Base-by-base conservation (phyloP, 257 asterid genomes). In the Solanum sparsipilum region DNA sequence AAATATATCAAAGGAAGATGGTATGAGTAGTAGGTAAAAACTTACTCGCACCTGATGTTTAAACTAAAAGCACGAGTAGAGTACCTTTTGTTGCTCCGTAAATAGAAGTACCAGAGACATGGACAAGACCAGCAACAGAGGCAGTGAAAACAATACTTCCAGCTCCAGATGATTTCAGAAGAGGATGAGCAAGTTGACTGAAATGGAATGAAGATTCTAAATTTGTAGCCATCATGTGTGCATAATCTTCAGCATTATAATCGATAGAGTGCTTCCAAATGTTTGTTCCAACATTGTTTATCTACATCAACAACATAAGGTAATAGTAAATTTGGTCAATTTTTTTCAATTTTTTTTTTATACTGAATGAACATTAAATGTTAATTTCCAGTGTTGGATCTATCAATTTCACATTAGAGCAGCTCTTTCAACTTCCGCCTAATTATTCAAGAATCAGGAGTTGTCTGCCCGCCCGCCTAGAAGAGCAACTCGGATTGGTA, bases 251-350 rank as follows among this genome's bases (percentile, higher is more conserved):
- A 27, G 97, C 90, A n/a, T 93, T 94, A 88, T 94, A 97, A 65
- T 96, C 95, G 83, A 91, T 90, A 34, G 99, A 93, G 39, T 93
- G 94, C 90, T 97, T 97, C 94, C 98, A 90, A 88, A 97, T 90
- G 90, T 95, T 96, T 65, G 98, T 96, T 88, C 99, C 99, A 9
- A 94, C 98, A 92, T 97, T 97, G 89, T 97, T 97, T 88, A 97
- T 83, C 99, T 96, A 83, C 82, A 89, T 11, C 18, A 21, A 39
- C 23, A 88, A 7, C 18, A 74, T 21, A 20, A 21, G 21, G 16
- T 3, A 23, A 38, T 1, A 68, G 34, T 65, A 25, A 10, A 36
- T 39, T 35, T 35, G 18, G 81, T 20, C 15, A 18, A 18, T 7
- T 4, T 23, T 21, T 6, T 68, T 13, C 4, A 31, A 31, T 32